Conservation (phyloP, 2,329 filamentous ascomycete species). For the Penicillium concentricum region DNA sequence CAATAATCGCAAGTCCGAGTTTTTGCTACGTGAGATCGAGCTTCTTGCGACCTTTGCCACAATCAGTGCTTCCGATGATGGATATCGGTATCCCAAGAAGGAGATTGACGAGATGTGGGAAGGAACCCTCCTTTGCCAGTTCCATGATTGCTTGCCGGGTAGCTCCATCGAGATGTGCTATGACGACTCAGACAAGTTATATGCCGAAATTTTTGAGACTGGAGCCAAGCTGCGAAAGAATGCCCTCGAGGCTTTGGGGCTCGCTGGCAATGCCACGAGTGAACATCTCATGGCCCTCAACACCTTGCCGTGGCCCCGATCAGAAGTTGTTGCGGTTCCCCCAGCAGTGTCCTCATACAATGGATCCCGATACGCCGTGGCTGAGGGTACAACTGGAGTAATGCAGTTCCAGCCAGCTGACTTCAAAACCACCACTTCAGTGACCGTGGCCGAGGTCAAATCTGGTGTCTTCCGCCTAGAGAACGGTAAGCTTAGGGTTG, state of each 20-base stretch:
- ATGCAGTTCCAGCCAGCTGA: constrained; percentile 34
- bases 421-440: constrained; percentile 29
- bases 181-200: constrained; percentile 89
- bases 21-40: constrained; percentile 82
- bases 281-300: constrained; percentile 67
- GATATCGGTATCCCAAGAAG: constrained; percentile 88
- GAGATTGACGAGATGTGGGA: constrained; percentile 98
- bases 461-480: constrained; percentile 72
- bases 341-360: constrained; percentile 27
- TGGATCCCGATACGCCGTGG: constrained; percentile 42
- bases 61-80: constrained; percentile 57
- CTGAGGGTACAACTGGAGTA: constrained; percentile 49
- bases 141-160: constrained; percentile 94
- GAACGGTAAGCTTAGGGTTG: constrained; percentile 73
- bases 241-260: constrained; percentile 65
- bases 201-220: constrained; percentile 75
- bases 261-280: constrained; percentile 49
- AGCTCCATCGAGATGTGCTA: constrained; percentile 98
- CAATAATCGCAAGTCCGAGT: constrained; percentile 85
- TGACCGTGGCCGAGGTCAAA: constrained; percentile 51
- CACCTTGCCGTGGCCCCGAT: constrained; percentile 81
- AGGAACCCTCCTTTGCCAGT: constrained; percentile 84
- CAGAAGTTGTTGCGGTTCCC: constrained; percentile 68
- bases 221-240: constrained; percentile 71
- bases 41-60: constrained; percentile 83